phyloP scores from a whole-genome alignment of 2,329 filamentous ascomycete species.

The Cladosporium sp. region DNA sequence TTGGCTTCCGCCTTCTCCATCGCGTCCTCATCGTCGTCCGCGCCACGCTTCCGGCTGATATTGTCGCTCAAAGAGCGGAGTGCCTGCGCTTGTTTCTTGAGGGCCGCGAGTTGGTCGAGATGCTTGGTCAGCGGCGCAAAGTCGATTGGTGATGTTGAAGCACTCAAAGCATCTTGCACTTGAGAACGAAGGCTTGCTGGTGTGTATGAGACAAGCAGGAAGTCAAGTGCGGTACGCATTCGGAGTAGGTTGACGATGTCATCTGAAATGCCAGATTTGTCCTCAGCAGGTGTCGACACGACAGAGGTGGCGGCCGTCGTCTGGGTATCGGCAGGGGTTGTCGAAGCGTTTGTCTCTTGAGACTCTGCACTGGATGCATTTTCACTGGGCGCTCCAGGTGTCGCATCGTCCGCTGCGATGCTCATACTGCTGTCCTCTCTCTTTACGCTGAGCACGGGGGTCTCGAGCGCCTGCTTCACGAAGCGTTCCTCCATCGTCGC shows the following conservation, averaged over 20 bases:
- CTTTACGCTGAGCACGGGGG: constrained; percentile 67
- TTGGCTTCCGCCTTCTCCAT: constrained; percentile 64
- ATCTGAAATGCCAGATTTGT: constrained; percentile 11
- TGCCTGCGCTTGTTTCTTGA: constrained; percentile 68
- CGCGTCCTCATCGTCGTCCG: constrained; percentile 61
- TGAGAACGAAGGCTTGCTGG: constrained; percentile 39
- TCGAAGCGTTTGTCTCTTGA: constrained; percentile 27
- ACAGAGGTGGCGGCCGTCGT: constrained; percentile 25
- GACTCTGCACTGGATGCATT: constrained; percentile 13
- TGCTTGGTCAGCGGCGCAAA: constrained; percentile 71
- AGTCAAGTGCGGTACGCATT: constrained; percentile 60
- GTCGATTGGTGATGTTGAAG: constrained; percentile 45
- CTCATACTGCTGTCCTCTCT: constrained; percentile 48
- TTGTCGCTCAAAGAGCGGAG: constrained; percentile 66
- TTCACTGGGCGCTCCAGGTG: constrained; percentile 16
- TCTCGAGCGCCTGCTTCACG: constrained; percentile 69
- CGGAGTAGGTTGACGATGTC: constrained; percentile 59
- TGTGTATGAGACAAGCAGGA: constrained; percentile 61
- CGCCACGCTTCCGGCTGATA: constrained; percentile 58
- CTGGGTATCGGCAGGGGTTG: constrained; percentile 15
- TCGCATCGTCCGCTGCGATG: constrained; percentile 24
- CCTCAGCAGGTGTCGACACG: constrained; percentile 24
- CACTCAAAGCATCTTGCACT: constrained; percentile 41
- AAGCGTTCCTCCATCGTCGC: constrained; percentile 82
- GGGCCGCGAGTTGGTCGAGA: constrained; percentile 58